phyloP scores from a whole-genome alignment of 768 basidiomycete genomes.

The Nidularia pulvinata region DNA sequence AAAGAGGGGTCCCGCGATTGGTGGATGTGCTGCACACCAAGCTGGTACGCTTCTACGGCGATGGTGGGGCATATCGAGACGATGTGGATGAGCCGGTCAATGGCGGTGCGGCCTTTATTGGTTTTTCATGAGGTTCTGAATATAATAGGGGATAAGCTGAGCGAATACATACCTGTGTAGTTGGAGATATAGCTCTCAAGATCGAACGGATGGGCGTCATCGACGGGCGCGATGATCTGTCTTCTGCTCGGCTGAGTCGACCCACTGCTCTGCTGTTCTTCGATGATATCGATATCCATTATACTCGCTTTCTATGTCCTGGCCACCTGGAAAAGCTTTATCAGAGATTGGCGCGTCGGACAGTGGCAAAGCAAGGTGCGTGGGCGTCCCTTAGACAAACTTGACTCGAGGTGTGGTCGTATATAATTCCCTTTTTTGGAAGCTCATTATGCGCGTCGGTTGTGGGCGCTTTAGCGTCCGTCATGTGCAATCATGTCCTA shows the following conservation, averaged over 20 bases:
- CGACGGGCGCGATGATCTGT: constrained; percentile 43
- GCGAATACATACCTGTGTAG: constrained; percentile 73
- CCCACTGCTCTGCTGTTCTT: constrained; percentile 22
- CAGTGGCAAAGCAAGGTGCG: no score
- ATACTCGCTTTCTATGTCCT: no score
- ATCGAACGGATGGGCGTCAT: constrained; percentile 87
- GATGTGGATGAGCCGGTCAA: constrained; percentile 74
- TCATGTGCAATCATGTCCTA: no score
- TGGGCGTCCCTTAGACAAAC: no score
- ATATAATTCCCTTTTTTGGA: no score
- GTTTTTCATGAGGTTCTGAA: no score
- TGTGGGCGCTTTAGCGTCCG: no score
- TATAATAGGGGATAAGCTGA: no score
- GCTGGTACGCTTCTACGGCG: constrained; percentile 70
- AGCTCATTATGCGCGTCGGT: no score
- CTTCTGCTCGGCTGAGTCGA: constrained; percentile 16
- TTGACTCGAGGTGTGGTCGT: no score
- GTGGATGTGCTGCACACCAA: constrained; percentile 63
- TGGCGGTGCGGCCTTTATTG: constrained; percentile 65
- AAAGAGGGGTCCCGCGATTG: constrained; percentile 69
- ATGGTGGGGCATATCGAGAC: constrained; percentile 64
- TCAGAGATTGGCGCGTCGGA: no score
- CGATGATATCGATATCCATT: constrained; percentile 44
- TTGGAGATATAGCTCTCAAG: constrained; percentile 77
- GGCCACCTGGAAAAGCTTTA: no score